phyloP scores from a whole-genome alignment of 2,329 filamentous ascomycete species.

The Pseudogymnoascus sp. region DNA sequence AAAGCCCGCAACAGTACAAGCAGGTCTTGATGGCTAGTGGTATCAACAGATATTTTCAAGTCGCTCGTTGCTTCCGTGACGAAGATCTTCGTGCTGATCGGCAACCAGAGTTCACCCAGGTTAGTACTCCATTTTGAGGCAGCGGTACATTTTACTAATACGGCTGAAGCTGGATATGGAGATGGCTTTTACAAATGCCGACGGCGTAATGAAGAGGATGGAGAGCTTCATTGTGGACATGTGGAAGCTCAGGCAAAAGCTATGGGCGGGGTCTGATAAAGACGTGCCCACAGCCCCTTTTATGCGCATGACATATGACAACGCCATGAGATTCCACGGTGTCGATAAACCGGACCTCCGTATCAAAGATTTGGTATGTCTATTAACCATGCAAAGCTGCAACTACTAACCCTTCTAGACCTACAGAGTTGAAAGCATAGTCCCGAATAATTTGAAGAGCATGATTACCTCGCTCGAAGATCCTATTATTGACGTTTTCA shows the following conservation, averaged over 20 bases:
- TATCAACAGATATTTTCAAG: constrained; percentile 76
- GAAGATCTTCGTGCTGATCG: constrained; percentile 88
- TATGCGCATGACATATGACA: constrained; percentile 54
- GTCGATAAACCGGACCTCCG: constrained; percentile 89
- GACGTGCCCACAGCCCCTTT: constrained; percentile 17
- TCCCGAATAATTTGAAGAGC: constrained; percentile 56
- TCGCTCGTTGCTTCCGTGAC: constrained; percentile 90
- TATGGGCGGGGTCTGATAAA: not conserved
- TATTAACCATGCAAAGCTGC: not conserved
- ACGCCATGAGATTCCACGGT: constrained; percentile 74
- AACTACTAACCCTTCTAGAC: constrained; percentile 45
- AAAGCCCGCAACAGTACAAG: constrained; percentile 98
- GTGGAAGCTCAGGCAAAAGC: not conserved
- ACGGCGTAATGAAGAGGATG: constrained; percentile 55
- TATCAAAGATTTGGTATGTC: constrained; percentile 56
- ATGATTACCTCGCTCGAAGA: constrained; percentile 65
- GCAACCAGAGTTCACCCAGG: constrained; percentile 94
- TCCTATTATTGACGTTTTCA: constrained; percentile 69
- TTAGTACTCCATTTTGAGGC: constrained; percentile 29
- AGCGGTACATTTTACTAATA: constrained; percentile 11
- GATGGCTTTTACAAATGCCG: constrained; percentile 73
- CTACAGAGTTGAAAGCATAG: constrained; percentile 53
- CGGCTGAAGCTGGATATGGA: constrained; percentile 72
- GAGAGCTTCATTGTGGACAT: constrained; percentile 23
- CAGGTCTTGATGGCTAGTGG: constrained; percentile 94